phyloP scores from a whole-genome alignment of 2,329 filamentous ascomycete genomes.

The Pseudocercospora fijiensis region DNA sequence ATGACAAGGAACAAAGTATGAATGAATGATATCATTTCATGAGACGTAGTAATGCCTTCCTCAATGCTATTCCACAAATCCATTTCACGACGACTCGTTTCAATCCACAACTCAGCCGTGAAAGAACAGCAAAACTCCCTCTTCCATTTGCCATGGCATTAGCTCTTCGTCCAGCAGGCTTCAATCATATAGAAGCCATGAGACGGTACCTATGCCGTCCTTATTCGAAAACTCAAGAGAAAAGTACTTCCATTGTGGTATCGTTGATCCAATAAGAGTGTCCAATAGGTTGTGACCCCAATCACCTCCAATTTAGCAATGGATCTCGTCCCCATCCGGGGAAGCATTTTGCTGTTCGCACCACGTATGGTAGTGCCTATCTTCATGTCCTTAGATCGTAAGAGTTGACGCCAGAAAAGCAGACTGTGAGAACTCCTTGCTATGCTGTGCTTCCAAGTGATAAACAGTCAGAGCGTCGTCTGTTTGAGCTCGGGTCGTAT shows the following conservation, averaged over 20 bases:
- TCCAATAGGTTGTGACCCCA: constrained; percentile 1
- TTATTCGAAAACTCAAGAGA: background rate
- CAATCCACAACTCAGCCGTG: constrained; percentile 1
- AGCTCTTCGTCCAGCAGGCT: constrained; percentile 1
- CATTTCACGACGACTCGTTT: constrained; percentile 1
- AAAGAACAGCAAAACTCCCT: background rate
- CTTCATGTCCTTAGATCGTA: constrained; percentile 13
- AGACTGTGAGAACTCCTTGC: constrained; percentile 6
- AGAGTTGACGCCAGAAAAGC: constrained; percentile 7
- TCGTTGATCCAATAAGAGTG: constrained; percentile 12
- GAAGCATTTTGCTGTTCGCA: background rate
- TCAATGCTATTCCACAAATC: constrained; percentile 6
- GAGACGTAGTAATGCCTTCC: constrained; percentile 1
- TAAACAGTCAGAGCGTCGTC: constrained; percentile 4
- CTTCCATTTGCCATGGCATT: background rate
- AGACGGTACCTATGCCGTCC: constrained; percentile 12
- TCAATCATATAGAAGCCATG: background rate
- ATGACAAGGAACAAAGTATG: background rate
- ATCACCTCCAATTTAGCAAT: background rate
- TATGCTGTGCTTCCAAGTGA: constrained; percentile 8
- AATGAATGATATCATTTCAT: background rate
- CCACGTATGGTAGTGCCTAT: constrained; percentile 8
- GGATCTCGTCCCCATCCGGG: constrained; percentile 4
- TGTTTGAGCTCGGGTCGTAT: constrained; percentile 13
- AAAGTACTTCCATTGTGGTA: constrained; percentile 17